A percentile compares a stretch with the other conserved stretches of the same genome.
These are phyloP conservation scores for Pueraria montana DNA, from an alignment of 306 rosid genomes.

Conservation along the genomic window DNA sequence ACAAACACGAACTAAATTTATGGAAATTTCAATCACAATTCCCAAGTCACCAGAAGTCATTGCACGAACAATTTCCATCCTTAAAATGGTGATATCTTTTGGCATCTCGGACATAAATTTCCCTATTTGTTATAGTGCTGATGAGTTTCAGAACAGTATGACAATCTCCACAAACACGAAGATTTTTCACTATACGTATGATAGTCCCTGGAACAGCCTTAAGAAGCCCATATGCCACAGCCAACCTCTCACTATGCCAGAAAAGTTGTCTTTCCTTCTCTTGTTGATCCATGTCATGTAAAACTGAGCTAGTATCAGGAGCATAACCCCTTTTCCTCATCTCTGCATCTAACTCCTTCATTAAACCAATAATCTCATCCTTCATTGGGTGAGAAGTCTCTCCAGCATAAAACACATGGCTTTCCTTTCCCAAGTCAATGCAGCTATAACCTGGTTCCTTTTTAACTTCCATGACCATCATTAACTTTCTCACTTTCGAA, in stretches of 20 bases:
- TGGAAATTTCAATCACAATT: slow-evolving; percentile 25
- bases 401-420: slow-evolving; percentile 82
- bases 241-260: slow-evolving; percentile 93
- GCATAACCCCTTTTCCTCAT: slow-evolving; percentile 87
- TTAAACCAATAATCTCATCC: slow-evolving; percentile 69
- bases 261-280: slow-evolving; percentile 89
- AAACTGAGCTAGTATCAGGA: slow-evolving; percentile 83
- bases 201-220: slow-evolving; percentile 73
- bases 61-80: slow-evolving; percentile 81
- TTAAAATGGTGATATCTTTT: slow-evolving; percentile 84
- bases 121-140: slow-evolving; percentile 73
- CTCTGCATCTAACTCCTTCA: slow-evolving; percentile 70
- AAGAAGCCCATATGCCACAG: slow-evolving; percentile 83
- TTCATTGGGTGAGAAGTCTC: slow-evolving; percentile 80
- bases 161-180: slow-evolving; percentile 90
- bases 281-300: slow-evolving; percentile 84
- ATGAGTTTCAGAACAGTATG: slow-evolving; percentile 82
- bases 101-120: slow-evolving; percentile 83
- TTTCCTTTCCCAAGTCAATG: slow-evolving; percentile 77
- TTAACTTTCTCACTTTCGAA: slow-evolving; percentile 72
- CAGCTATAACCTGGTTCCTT: slow-evolving; percentile 90
- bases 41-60: slow-evolving; percentile 80
- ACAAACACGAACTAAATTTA: background rate
- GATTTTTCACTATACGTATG: slow-evolving; percentile 83
- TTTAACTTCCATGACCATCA: slow-evolving; percentile 73